Percentiles rank a stretch among this genome's conserved stretches.
Evolutionary conservation across 345 rosid genomes (phyloP).

Genomic region (Boechera stricta): DNA sequence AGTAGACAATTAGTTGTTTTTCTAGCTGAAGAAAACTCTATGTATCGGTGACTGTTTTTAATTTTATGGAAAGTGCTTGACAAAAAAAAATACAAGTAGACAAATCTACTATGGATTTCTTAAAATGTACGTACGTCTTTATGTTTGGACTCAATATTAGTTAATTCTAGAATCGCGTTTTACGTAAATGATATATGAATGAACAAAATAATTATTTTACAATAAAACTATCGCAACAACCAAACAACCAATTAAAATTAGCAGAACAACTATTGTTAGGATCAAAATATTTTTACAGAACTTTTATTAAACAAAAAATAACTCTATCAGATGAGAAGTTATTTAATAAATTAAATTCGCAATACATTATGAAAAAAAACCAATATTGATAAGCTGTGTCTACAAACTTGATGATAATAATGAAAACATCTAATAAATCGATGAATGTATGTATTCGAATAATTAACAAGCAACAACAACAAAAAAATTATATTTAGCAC

Average conservation of each 20-base stretch:
- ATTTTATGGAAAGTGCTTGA: too few relatives aligned
- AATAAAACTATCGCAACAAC: background rate
- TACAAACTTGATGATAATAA: background rate
- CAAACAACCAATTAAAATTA: constrained; percentile 7
- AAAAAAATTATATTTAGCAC: background rate
- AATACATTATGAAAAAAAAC: background rate
- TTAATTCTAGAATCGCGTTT: background rate
- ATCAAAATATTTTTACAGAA: background rate
- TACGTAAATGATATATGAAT: background rate
- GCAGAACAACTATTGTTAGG: background rate
- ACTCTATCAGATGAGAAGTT: too few relatives aligned
- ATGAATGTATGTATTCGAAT: background rate
- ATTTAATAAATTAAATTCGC: background rate
- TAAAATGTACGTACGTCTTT: too few relatives aligned
- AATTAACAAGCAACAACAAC: background rate
- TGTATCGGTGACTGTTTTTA: too few relatives aligned
- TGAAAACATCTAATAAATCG: constrained; percentile 4
- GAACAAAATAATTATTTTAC: background rate
- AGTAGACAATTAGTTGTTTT: too few relatives aligned
- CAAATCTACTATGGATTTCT: too few relatives aligned
- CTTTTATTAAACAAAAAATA: background rate
- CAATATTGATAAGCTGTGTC: background rate
- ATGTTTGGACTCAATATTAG: background rate
- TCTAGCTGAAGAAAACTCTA: too few relatives aligned
- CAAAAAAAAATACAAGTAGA: too few relatives aligned